Evolutionary conservation across 495 filamentous ascomycete species (phyloP).

Genomic region (Aspergillus nanangensis): DNA sequence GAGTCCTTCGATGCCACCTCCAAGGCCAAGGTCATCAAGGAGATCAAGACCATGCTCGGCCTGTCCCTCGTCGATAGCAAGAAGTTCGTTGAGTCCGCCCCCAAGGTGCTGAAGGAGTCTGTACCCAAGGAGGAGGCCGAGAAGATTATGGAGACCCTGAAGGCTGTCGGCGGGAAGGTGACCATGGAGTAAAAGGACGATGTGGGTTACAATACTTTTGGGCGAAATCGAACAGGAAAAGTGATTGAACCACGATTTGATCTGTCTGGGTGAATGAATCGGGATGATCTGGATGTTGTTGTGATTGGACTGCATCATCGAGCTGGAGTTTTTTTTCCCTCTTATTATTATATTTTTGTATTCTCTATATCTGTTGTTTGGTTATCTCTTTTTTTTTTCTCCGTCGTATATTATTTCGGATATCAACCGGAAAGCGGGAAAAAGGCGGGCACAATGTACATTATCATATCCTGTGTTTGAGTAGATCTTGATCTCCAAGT

Average conservation of each 20-base stretch:
- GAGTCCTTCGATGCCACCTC: slow-evolving; percentile 77
- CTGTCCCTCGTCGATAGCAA: slow-evolving; percentile 98
- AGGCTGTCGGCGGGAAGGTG: slow-evolving; percentile 84
- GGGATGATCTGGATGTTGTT: slow-evolving; percentile 9
- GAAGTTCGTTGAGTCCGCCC: slow-evolving; percentile 98
- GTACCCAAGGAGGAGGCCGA: slow-evolving; percentile 97
- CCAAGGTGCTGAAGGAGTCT: slow-evolving; percentile 97
- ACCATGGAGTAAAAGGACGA: slow-evolving; percentile 93
- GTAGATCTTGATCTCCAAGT: slow-evolving; percentile 5
- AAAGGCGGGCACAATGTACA: slow-evolving; percentile 37
- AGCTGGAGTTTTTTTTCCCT: slow-evolving; percentile 20
- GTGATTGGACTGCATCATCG: slow-evolving; percentile 18
- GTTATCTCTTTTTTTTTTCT: slow-evolving; percentile 10
- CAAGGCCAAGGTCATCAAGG: slow-evolving; percentile 99
- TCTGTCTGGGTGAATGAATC: neutral
- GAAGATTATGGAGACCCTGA: slow-evolving; percentile 94
- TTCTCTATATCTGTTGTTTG: slow-evolving; percentile 18
- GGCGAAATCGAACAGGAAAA: neutral
- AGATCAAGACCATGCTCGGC: slow-evolving; percentile 93
- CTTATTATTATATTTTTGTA: slow-evolving; percentile 19
- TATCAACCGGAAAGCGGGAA: slow-evolving; percentile 16
- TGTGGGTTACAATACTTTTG: neutral
- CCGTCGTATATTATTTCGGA: slow-evolving; percentile 19
- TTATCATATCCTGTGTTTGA: slow-evolving; percentile 39
- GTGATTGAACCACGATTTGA: slow-evolving; percentile 10